Evolutionary conservation across 2,329 filamentous ascomycete genomes (phyloP).

Genomic region (Achaetomium macrosporum): DNA sequence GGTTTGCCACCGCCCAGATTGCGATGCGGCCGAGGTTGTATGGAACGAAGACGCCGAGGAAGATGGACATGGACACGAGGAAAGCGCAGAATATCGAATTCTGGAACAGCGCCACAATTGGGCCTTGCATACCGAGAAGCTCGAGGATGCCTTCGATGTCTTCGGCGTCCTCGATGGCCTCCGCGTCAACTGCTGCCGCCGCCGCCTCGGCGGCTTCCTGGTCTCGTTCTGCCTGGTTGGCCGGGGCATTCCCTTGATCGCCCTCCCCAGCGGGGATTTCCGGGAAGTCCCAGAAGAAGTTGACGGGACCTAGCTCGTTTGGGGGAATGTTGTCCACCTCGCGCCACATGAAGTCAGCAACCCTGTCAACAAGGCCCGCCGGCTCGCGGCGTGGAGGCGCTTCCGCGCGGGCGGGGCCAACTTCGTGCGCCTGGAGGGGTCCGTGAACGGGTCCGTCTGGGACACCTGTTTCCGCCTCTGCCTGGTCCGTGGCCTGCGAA

Average conservation of each 20-base stretch:
- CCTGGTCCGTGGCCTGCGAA: no score
- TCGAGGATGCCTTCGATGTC: constrained; percentile 96
- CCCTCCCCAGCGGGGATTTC: constrained; percentile 27
- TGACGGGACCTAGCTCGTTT: constrained; percentile 42
- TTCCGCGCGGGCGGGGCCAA: neutral
- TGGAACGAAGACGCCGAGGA: constrained; percentile 79
- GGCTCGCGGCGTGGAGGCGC: constrained; percentile 24
- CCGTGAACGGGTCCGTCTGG: no score
- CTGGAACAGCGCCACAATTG: constrained; percentile 81
- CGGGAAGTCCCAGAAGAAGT: constrained; percentile 36
- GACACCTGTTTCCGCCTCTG: no score
- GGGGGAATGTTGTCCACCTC: constrained; percentile 49
- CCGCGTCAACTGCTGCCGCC: constrained; percentile 64
- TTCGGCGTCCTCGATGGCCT: constrained; percentile 78
- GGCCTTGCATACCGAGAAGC: constrained; percentile 92
- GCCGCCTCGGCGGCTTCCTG: constrained; percentile 58
- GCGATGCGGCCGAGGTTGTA: constrained; percentile 87
- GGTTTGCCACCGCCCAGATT: constrained; percentile 73
- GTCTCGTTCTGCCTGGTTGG: constrained; percentile 38
- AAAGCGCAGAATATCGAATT: constrained; percentile 93
- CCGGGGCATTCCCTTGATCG: constrained; percentile 25
- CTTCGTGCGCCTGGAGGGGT: neutral
- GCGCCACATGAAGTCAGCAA: constrained; percentile 59
- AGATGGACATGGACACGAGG: constrained; percentile 79
- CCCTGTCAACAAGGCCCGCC: constrained; percentile 35